Conservation (phyloP, 208 protist species). For the Hexamita inflata region DNA sequence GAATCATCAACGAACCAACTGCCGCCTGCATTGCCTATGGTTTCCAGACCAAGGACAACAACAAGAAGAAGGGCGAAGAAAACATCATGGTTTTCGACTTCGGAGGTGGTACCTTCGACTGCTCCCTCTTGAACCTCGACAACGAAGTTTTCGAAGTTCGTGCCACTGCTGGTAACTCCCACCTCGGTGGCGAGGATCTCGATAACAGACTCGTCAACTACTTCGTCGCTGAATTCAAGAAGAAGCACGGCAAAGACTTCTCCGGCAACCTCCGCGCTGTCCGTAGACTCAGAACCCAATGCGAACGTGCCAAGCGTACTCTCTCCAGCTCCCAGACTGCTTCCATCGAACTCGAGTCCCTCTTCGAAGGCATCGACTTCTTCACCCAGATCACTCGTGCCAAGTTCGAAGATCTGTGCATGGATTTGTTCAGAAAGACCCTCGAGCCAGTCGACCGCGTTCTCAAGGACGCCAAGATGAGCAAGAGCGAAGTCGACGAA, state of each 20-base stretch:
- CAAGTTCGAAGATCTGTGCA: conserved; percentile 54
- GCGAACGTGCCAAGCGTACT: conserved; percentile 38
- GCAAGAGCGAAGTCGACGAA: conserved; percentile 36
- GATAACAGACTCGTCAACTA: conserved; percentile 27
- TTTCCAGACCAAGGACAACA: conserved; percentile 35
- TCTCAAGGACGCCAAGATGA: conserved; percentile 47
- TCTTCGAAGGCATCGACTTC: conserved; percentile 44
- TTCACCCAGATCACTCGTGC: conserved; percentile 35
- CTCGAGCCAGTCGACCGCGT: conserved; percentile 73
- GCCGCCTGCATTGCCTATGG: conserved; percentile 92
- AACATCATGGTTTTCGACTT: conserved; percentile 82
- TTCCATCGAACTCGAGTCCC: conserved; percentile 31
- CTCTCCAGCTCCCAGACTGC: conserved; percentile 21
- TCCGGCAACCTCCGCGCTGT: neutral
- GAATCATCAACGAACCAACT: conserved; percentile 99
- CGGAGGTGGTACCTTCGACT: conserved; percentile 68
- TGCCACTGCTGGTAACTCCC: conserved; percentile 92
- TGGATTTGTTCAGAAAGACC: conserved; percentile 66
- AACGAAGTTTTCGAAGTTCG: conserved; percentile 94
- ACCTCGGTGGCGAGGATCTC: conserved; percentile 88
- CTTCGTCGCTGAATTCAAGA: conserved; percentile 18
- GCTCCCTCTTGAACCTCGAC: conserved; percentile 93
- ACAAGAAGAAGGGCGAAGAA: conserved; percentile 29
- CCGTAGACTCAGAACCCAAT: neutral
- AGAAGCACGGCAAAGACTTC: conserved; percentile 18